These are phyloP conservation scores for Ophiocordyceps australis DNA, from an alignment of 2,329 filamentous ascomycete genomes.

Conservation along the genomic window DNA sequence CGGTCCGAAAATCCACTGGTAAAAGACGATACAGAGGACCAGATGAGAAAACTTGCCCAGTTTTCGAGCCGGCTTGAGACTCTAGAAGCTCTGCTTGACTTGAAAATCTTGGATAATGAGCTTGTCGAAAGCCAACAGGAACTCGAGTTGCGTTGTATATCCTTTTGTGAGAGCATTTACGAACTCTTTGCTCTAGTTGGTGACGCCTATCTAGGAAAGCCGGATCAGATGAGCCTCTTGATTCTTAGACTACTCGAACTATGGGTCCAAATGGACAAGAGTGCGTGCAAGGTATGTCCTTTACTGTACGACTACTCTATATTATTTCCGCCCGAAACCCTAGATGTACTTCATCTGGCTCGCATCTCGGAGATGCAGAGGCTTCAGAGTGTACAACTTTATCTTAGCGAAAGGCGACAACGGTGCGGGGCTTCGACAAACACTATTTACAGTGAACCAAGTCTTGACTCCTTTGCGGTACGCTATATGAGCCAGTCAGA, in stretches of 20 bases:
- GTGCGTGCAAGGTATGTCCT: slow-evolving; percentile 1
- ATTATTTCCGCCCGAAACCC: slow-evolving; percentile 1
- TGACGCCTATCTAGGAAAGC: slow-evolving; percentile 1
- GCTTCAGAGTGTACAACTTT: slow-evolving; percentile 1
- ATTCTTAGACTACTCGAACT: slow-evolving; percentile 4
- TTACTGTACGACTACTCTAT: slow-evolving; percentile 1
- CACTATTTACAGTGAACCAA: slow-evolving; percentile 1
- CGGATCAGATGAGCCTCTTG: slow-evolving; percentile 2
- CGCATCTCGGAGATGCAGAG: slow-evolving; percentile 1
- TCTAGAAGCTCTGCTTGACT: slow-evolving; percentile 1
- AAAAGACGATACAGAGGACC: neutral
- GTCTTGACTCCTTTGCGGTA: slow-evolving; percentile 1
- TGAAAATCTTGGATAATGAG: neutral
- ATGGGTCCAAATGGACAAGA: slow-evolving; percentile 4
- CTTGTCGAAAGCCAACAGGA: too few relatives aligned
- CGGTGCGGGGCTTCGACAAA: neutral
- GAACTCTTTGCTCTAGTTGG: neutral
- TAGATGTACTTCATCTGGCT: slow-evolving; percentile 1
- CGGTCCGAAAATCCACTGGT: neutral
- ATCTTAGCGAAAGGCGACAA: slow-evolving; percentile 1
- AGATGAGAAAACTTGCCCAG: neutral
- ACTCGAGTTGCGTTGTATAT: too few relatives aligned
- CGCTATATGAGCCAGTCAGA: neutral
- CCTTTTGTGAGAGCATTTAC: too few relatives aligned
- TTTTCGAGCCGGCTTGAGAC: slow-evolving; percentile 1